Conservation (phyloP, 345 rosid genomes). For the Aegle marmelos region DNA sequence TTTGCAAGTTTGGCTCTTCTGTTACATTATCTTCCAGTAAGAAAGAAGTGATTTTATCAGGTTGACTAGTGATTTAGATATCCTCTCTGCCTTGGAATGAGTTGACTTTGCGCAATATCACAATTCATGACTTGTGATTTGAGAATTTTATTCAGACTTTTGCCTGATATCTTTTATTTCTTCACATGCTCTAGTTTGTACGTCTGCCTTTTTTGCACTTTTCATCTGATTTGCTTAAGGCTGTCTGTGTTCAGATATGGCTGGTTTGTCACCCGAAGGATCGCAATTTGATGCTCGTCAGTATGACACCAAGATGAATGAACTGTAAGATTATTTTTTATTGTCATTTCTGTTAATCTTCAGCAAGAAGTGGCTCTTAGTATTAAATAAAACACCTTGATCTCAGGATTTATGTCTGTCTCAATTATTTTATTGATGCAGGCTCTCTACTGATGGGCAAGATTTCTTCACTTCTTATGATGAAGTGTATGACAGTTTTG, state of each 20-base stretch:
- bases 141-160: neutral
- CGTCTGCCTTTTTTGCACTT: neutral
- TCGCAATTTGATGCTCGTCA: slow-evolving; percentile 71
- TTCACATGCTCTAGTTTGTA: neutral
- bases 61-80: neutral
- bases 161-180: neutral
- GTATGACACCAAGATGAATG: slow-evolving; percentile 72
- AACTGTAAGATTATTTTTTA: slow-evolving; percentile 50
- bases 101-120: neutral
- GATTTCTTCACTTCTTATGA: slow-evolving; percentile 81
- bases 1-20: slow-evolving; percentile 65
- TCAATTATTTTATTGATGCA: slow-evolving; percentile 21
- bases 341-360: neutral
- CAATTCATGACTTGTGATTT: neutral
- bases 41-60: neutral
- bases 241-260: slow-evolving; percentile 55
- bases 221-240: neutral
- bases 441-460: slow-evolving; percentile 48
- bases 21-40: slow-evolving; percentile 20
- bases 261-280: slow-evolving; percentile 68
- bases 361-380: neutral
- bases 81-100: neutral
- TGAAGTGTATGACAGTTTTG: slow-evolving; percentile 81
- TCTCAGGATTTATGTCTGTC: neutral
- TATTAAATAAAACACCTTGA: neutral